A percentile compares a stretch with the other conserved stretches of the same genome.
phyloP scores from a whole-genome alignment of 345 rosid species.

The Lepidium aucheri region DNA sequence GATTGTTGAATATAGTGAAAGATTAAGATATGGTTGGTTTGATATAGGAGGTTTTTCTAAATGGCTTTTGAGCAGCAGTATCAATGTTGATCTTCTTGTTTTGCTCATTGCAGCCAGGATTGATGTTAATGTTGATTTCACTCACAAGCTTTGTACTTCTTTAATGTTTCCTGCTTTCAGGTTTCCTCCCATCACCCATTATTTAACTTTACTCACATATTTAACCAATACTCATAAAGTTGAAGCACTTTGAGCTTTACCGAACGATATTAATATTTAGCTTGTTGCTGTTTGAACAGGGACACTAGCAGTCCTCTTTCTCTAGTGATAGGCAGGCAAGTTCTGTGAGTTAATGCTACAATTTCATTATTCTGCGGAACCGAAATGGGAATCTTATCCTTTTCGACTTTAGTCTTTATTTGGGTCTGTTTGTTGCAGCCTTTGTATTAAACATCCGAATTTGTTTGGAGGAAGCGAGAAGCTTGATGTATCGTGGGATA shows the following conservation, averaged over 20 bases:
- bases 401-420: neutral
- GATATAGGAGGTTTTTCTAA: neutral
- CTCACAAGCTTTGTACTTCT: constrained; percentile 89
- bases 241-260: neutral
- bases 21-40: neutral
- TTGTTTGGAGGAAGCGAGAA: constrained; percentile 98
- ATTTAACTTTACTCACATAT: neutral
- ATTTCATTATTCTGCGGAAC: neutral
- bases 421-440: constrained; percentile 42
- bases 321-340: constrained; percentile 83
- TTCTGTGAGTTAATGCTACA: neutral
- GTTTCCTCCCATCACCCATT: constrained; percentile 21
- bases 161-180: constrained; percentile 83
- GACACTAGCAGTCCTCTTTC: constrained; percentile 66
- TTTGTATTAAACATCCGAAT: constrained; percentile 88
- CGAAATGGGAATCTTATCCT: neutral
- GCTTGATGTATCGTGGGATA: constrained; percentile 93
- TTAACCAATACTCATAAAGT: neutral
- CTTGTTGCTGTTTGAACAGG: constrained; percentile 33
- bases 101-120: constrained; percentile 70
- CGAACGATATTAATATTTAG: neutral
- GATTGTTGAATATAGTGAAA: neutral
- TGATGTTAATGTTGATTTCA: constrained; percentile 91
- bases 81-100: neutral
- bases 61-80: neutral